These are phyloP conservation scores for Buddleja alternifolia DNA, from an alignment of 257 asterid species.

Conservation along the genomic window DNA sequence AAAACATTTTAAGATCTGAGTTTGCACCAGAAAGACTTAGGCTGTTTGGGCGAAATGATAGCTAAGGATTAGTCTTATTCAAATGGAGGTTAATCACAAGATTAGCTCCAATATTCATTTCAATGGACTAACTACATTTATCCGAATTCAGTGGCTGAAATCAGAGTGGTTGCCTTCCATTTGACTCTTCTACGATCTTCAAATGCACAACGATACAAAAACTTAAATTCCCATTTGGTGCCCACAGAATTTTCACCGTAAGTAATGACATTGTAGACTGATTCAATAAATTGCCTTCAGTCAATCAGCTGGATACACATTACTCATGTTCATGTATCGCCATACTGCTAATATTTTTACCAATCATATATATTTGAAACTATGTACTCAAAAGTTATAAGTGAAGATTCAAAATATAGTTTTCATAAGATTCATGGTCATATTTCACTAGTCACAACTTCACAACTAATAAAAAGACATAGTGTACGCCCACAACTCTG, in stretches of 20 bases:
- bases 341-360: slow-evolving; percentile 1
- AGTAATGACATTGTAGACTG: slow-evolving; percentile 2
- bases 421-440: neutral
- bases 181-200: neutral
- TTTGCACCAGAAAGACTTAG: neutral
- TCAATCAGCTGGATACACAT: neutral
- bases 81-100: neutral
- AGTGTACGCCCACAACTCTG: neutral
- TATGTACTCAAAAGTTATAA: neutral
- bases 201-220: neutral
- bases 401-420: neutral
- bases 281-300: neutral
- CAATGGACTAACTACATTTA: slow-evolving; percentile 1
- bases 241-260: neutral
- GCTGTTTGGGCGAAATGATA: neutral
- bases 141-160: slow-evolving; percentile 10
- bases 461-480: neutral
- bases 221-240: neutral
- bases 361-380: neutral
- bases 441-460: too few relatives aligned
- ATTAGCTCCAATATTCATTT: neutral
- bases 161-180: slow-evolving; percentile 3
- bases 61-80: slow-evolving; percentile 2
- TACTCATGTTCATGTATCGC: neutral
- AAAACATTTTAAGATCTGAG: neutral